phyloP scores from a whole-genome alignment of 768 basidiomycete species.

The Tylopilus sp. region DNA sequence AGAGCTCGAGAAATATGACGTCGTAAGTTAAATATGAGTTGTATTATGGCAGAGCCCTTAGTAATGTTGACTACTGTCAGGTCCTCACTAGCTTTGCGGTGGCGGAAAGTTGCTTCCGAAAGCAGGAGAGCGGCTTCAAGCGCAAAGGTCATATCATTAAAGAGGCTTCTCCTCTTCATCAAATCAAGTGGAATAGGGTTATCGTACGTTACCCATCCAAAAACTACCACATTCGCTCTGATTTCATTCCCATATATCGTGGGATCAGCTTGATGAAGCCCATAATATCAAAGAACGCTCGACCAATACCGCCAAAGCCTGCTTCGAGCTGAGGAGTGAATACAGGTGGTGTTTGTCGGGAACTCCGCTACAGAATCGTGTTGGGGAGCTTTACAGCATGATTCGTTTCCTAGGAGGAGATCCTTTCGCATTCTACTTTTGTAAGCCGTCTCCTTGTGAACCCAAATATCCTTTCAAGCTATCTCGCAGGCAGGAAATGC shows the following conservation, averaged over 20 bases:
- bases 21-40: slow-evolving; percentile 46
- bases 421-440: slow-evolving; percentile 90
- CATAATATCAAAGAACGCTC: slow-evolving; percentile 97
- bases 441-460: slow-evolving; percentile 38
- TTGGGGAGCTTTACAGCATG: slow-evolving; percentile 97
- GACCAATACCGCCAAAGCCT: slow-evolving; percentile 96
- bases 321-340: slow-evolving; percentile 79
- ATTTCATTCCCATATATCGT: not conserved
- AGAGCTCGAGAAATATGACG: slow-evolving; percentile 80
- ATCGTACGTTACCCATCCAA: slow-evolving; percentile 44
- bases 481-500: slow-evolving; percentile 71
- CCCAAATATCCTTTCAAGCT: not conserved
- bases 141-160: slow-evolving; percentile 79
- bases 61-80: slow-evolving; percentile 33
- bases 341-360: slow-evolving; percentile 96
- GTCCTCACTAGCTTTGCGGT: slow-evolving; percentile 87
- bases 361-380: slow-evolving; percentile 94
- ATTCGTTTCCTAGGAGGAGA: slow-evolving; percentile 91
- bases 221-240: not conserved
- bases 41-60: not conserved
- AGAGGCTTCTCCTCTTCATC: slow-evolving; percentile 84
- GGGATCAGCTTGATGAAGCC: slow-evolving; percentile 82
- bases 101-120: slow-evolving; percentile 87
- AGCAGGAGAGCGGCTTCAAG: slow-evolving; percentile 91
- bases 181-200: slow-evolving; percentile 80